These are phyloP conservation scores for Chrysochromulina parva DNA, from an alignment of 78 protist species.

Conservation along the genomic window DNA sequence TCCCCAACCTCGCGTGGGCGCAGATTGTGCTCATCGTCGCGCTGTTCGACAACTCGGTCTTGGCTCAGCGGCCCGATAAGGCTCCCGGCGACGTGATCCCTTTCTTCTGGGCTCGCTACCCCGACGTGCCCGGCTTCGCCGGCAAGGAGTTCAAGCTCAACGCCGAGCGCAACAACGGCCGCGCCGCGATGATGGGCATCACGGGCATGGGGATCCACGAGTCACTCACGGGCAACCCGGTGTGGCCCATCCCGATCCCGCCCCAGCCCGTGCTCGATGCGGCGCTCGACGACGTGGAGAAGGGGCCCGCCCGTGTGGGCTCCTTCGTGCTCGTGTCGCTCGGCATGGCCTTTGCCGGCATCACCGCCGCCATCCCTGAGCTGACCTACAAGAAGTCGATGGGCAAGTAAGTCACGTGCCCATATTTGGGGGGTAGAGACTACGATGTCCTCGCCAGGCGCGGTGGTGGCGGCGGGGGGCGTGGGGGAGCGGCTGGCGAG, in stretches of 20 bases:
- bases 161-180: conserved; percentile 30
- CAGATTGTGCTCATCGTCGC: conserved; percentile 30
- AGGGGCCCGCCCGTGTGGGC: conserved; percentile 28
- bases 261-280: conserved; percentile 16
- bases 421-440: no score
- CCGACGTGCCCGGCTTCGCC: neutral
- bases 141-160: conserved; percentile 20
- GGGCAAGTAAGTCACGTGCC: no score
- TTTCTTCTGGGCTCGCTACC: conserved; percentile 6
- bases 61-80: neutral
- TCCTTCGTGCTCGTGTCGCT: conserved; percentile 23
- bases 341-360: neutral
- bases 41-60: conserved; percentile 14
- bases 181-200: conserved; percentile 36
- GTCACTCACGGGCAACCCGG: neutral
- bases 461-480: no score
- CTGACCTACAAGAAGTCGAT: neutral
- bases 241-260: conserved; percentile 22
- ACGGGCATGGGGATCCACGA: neutral
- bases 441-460: no score
- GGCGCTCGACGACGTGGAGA: neutral
- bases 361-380: conserved; percentile 7
- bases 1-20: conserved; percentile 9
- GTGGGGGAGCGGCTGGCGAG: no score
- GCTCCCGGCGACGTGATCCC: neutral